These are phyloP conservation scores for Aspergillus ochraceoroseus DNA, from an alignment of 2,329 filamentous ascomycete species.

Conservation along the genomic window DNA sequence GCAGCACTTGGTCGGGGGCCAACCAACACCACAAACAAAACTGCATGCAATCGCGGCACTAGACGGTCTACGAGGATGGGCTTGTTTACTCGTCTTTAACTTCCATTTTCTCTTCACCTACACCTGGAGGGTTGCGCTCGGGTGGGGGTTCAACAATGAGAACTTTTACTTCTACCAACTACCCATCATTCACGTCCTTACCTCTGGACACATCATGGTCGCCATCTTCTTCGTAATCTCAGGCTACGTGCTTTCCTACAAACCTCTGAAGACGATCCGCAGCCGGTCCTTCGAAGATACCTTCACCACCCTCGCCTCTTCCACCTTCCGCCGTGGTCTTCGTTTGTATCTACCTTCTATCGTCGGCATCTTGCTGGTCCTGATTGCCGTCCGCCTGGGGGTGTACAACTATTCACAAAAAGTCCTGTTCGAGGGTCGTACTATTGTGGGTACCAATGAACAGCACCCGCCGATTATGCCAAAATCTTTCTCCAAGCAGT, in stretches of 20 bases:
- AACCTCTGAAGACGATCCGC: constrained; percentile 40
- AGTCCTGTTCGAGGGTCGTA: constrained; percentile 36
- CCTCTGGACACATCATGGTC: constrained; percentile 47
- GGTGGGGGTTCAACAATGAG: constrained; percentile 40
- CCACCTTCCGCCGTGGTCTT: constrained; percentile 43
- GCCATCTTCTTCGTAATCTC: constrained; percentile 48
- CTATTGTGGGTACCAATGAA: constrained; percentile 41
- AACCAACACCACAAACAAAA: constrained; percentile 26
- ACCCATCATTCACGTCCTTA: constrained; percentile 41
- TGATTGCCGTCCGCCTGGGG: constrained; percentile 43
- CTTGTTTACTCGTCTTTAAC: constrained; percentile 45
- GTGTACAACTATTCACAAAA: constrained; percentile 37
- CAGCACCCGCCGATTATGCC: constrained; percentile 40
- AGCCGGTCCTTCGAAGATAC: constrained; percentile 38
- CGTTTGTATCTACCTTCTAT: constrained; percentile 44
- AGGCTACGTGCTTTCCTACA: constrained; percentile 46
- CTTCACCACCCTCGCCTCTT: constrained; percentile 40
- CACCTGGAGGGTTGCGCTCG: constrained; percentile 39
- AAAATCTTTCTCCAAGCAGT: constrained; percentile 31
- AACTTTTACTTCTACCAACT: constrained; percentile 42
- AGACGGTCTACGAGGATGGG: constrained; percentile 43
- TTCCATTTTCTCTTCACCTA: constrained; percentile 46
- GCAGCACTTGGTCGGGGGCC: constrained; percentile 32
- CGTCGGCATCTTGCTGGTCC: constrained; percentile 38
- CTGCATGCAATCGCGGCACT: constrained; percentile 40